Evolutionary conservation across 352 stramenopile species (phyloP), one percentile per base, ranked within the genome.

Genomic region (Pythium brassicae): DNA sequence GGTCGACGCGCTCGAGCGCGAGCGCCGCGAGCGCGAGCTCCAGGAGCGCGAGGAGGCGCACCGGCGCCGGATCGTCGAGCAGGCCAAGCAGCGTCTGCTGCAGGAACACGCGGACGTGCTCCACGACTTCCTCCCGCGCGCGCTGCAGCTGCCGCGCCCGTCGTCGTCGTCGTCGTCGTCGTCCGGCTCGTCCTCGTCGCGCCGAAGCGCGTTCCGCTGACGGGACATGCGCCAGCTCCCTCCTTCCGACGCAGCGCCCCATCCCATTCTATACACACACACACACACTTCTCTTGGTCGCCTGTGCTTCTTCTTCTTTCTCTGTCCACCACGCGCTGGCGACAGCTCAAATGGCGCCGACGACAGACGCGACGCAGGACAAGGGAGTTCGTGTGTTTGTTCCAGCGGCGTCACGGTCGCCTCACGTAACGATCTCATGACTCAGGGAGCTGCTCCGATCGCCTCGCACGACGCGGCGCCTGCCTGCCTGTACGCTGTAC

Each of bases 91-190:
- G 51, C 71, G 86, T 45, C 68, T 97, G 17, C 63, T 97, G 46
- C 69, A 85, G 46, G 82, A 96, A 61, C 88, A 97, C 64, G 85
- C 87, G 46, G 68, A 84, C 22, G 73, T 93, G 37, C 72, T 97
- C 22, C 62, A 89, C 59, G 87, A 78, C 3, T 97, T 92, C 66
- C 53, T 96, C 55, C 82, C 85, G 11, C 57, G 59, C 32, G 50
- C 27, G 11, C 17, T 20, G 37, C 37, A 20, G 4, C 50, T 27
- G 14, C 51, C 67, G 23, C 65, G 64, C 5, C 65, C 72, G 20
- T 71, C 66, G 26, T 81, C 62, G 23, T 72, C 69, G 27, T 81
- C 62, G 4, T 61, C 60, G 2, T 44, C 57, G 4, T 74, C 68
- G 54, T 67, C 57, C 7, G 37, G 53, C 4, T 74, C 68, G 54